These are phyloP conservation scores for Boletellus emodensis DNA, from an alignment of 768 basidiomycete species.

Conservation along the genomic window DNA sequence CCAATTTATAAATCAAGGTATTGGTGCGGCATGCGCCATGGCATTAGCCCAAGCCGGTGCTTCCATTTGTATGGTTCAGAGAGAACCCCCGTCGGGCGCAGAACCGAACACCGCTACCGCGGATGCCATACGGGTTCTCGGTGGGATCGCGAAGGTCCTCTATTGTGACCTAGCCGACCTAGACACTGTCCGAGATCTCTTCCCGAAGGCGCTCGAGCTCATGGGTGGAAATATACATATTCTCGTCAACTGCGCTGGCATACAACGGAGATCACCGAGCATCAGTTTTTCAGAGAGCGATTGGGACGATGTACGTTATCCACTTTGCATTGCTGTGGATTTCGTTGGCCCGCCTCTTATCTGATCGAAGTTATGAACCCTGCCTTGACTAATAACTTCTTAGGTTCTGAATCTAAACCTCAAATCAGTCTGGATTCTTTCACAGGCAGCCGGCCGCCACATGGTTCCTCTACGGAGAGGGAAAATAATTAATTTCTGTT, in stretches of 20 bases:
- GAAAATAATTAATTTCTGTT: slow-evolving; percentile 69
- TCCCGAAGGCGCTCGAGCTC: slow-evolving; percentile 43
- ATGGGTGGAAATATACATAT: slow-evolving; percentile 56
- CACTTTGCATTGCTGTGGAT: slow-evolving; percentile 27
- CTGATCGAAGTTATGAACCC: slow-evolving; percentile 7
- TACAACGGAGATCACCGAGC: slow-evolving; percentile 56
- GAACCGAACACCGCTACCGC: slow-evolving; percentile 35
- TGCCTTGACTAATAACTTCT: slow-evolving; percentile 10
- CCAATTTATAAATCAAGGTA: slow-evolving; percentile 35
- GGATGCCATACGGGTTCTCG: slow-evolving; percentile 35
- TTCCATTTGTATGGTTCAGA: slow-evolving; percentile 44
- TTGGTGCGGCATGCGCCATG: slow-evolving; percentile 51
- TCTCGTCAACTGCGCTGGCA: slow-evolving; percentile 68
- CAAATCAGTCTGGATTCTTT: slow-evolving; percentile 81
- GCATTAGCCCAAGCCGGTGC: slow-evolving; percentile 56
- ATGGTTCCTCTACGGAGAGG: slow-evolving; percentile 75
- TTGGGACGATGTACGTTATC: slow-evolving; percentile 62
- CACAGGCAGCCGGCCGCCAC: slow-evolving; percentile 82
- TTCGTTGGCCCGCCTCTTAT: slow-evolving; percentile 4
- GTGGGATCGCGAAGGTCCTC: slow-evolving; percentile 39
- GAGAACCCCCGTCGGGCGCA: slow-evolving; percentile 36
- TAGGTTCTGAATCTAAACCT: slow-evolving; percentile 87
- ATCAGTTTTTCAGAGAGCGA: slow-evolving; percentile 61
- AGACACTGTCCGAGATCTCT: slow-evolving; percentile 45
- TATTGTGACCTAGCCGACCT: slow-evolving; percentile 56